These are phyloP conservation scores for Oxyria digyna DNA, from an alignment of 148 eudicot genomes.

Conservation along the genomic window DNA sequence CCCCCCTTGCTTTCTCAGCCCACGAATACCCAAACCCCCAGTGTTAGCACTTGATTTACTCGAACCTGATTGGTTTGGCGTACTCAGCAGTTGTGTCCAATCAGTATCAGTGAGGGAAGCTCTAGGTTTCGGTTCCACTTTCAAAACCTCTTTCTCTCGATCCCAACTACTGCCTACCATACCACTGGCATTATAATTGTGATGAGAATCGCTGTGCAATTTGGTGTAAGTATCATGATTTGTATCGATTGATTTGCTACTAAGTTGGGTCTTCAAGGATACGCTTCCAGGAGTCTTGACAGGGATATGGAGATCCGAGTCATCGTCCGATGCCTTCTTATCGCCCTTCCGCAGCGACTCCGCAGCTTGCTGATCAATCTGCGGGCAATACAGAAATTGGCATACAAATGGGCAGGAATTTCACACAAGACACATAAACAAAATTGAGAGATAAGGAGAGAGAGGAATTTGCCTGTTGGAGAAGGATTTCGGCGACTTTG, in stretches of 20 bases:
- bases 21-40: constrained; percentile 23
- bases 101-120: constrained; percentile 54
- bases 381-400: constrained; percentile 6
- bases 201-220: constrained; percentile 12
- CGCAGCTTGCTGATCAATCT: constrained; percentile 99
- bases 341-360: constrained; percentile 73
- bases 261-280: constrained; percentile 71
- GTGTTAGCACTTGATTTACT: constrained; percentile 14
- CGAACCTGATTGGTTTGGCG: constrained; percentile 29
- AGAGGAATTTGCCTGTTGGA: constrained; percentile 51
- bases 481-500: constrained; percentile 83
- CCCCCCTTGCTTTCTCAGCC: constrained; percentile 27
- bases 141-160: constrained; percentile 21
- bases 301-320: constrained; percentile 20
- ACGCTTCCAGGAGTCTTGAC: constrained; percentile 24
- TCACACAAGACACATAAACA: background rate
- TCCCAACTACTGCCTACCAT: constrained; percentile 6
- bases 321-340: constrained; percentile 44
- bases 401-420: background rate
- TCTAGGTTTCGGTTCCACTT: constrained; percentile 17
- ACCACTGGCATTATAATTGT: constrained; percentile 6
- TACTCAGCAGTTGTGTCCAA: constrained; percentile 82
- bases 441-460: constrained; percentile 1
- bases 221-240: constrained; percentile 21
- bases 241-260: constrained; percentile 36